Conservation (phyloP, 331 rosid species). For the Acacia pycnantha region DNA sequence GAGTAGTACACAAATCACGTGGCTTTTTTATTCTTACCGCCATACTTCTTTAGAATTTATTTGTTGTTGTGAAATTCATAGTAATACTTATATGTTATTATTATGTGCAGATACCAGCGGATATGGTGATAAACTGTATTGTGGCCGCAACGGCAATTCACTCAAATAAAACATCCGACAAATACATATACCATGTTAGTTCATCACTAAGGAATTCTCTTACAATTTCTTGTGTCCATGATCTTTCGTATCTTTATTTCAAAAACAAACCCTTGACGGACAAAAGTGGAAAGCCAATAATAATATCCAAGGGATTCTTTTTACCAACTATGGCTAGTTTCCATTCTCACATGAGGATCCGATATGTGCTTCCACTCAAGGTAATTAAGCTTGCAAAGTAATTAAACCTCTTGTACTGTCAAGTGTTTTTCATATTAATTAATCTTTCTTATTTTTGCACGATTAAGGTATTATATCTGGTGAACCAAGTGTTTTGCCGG, state of each 20-base stretch:
- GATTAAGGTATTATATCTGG: conserved; percentile 3
- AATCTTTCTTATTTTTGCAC: background rate
- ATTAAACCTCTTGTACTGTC: background rate
- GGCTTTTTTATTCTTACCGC: too few relatives aligned
- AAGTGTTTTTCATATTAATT: background rate
- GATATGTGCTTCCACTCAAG: conserved; percentile 13
- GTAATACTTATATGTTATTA: too few relatives aligned
- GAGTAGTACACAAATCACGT: too few relatives aligned
- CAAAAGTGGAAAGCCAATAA: conserved; percentile 23
- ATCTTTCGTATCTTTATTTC: background rate
- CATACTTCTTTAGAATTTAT: too few relatives aligned
- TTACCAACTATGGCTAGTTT: conserved; percentile 5
- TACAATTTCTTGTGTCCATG: background rate
- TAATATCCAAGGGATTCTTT: background rate
- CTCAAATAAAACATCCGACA: conserved; percentile 11
- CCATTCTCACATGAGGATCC: background rate
- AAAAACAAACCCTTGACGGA: background rate
- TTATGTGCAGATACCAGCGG: conserved; percentile 34
- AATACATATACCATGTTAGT: conserved; percentile 29
- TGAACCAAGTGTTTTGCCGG: conserved; percentile 11
- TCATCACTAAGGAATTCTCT: conserved; percentile 32
- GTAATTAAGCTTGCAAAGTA: background rate
- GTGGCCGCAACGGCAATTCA: conserved; percentile 22
- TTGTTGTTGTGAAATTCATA: too few relatives aligned
- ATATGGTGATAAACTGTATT: conserved; percentile 34